Conservation (phyloP, 257 asterid genomes). For the Solanum chmielewskii region DNA sequence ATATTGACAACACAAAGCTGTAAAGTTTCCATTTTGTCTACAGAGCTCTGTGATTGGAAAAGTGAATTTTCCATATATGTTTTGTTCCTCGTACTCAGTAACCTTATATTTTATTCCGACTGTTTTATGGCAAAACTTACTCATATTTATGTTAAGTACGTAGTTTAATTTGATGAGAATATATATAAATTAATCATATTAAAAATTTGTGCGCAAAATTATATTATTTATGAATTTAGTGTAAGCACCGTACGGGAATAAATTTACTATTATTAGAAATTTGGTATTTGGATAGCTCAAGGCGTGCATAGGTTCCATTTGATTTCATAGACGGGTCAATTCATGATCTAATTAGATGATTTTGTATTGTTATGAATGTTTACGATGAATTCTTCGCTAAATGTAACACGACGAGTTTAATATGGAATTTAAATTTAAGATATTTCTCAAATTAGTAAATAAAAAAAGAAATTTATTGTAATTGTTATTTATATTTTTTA, state of each 20-base stretch:
- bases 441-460: background rate
- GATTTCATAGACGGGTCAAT: background rate
- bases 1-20: conserved; percentile 18
- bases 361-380: background rate
- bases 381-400: background rate
- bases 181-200: too few species aligned
- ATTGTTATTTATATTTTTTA: background rate
- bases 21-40: background rate
- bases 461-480: background rate
- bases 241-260: background rate
- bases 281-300: background rate
- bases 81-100: background rate
- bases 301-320: background rate
- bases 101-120: too few species aligned
- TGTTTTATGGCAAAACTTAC: too few species aligned
- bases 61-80: background rate
- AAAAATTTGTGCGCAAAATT: background rate
- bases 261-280: background rate
- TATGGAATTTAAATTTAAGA: background rate
- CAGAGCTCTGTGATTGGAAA: background rate
- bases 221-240: too few species aligned
- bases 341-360: background rate
- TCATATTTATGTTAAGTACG: too few species aligned
- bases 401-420: background rate
- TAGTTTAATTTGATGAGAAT: too few species aligned